Percentiles rank a stretch among this genome's conserved stretches.
These are phyloP conservation scores for Leishmania braziliensis DNA, from an alignment of 208 protist species.

Conservation along the genomic window DNA sequence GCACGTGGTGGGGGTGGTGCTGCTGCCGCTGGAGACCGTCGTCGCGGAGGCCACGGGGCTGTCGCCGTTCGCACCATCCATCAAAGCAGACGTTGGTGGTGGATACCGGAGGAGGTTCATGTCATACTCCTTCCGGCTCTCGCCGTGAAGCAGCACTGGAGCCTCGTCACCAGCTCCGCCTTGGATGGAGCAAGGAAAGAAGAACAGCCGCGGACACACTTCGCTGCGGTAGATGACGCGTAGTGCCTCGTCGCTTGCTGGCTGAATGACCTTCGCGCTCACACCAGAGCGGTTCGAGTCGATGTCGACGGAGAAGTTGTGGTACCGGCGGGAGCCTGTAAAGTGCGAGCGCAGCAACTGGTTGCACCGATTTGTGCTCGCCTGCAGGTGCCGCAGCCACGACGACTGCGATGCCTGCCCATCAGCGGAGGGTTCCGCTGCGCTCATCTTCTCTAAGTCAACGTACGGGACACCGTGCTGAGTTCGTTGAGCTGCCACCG, in stretches of 20 bases:
- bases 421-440: neutral
- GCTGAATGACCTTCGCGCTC: constrained; percentile 55
- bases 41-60: neutral
- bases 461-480: constrained; percentile 22
- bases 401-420: neutral
- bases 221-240: constrained; percentile 78
- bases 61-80: neutral
- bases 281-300: constrained; percentile 33
- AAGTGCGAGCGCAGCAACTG: constrained; percentile 42
- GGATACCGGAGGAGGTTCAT: constrained; percentile 7
- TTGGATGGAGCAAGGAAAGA: constrained; percentile 34
- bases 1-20: neutral
- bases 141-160: constrained; percentile 11
- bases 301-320: constrained; percentile 85
- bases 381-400: constrained; percentile 37
- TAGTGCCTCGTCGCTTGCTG: constrained; percentile 62
- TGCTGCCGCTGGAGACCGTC: neutral
- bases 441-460: constrained; percentile 8
- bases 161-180: neutral
- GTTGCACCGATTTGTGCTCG: constrained; percentile 47
- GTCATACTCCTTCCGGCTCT: constrained; percentile 26
- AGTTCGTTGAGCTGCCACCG: constrained; percentile 2
- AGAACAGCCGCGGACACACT: constrained; percentile 55
- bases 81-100: neutral
- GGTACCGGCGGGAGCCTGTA: constrained; percentile 76